phyloP scores from a whole-genome alignment of 345 rosid genomes.

The sweet orange (Citrus sinensis) region DVS_A1.0 CM039162.1:18545001-18545500 shows the following conservation, averaged over 20 bases:
- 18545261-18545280: conserved; percentile 87
- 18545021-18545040: conserved; percentile 89
- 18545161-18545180: conserved; percentile 91
- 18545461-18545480: conserved; percentile 57
- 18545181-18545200: conserved; percentile 95
- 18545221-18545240: conserved; percentile 88
- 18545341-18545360: conserved; percentile 76
- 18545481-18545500: conserved; percentile 66
- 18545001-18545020: conserved; percentile 96
- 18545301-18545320: conserved; percentile 62
- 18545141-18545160: conserved; percentile 80
- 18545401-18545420: conserved; percentile 70
- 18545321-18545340: conserved; percentile 62
- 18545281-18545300: conserved; percentile 84
- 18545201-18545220: conserved; percentile 90
- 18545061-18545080: conserved; percentile 96
- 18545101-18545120: conserved; percentile 97
- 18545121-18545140: conserved; percentile 97
- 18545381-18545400: conserved; percentile 79
- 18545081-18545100: conserved; percentile 92
- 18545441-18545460: conserved; percentile 57
- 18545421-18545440: conserved; percentile 65
- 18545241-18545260: conserved; percentile 80
- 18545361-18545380: conserved; percentile 75
- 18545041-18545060: conserved; percentile 92